A percentile compares a stretch with the other conserved stretches of the same genome.
phyloP scores from a whole-genome alignment of 106 monocot genomes.

The Amphibolis antarctica region DNA sequence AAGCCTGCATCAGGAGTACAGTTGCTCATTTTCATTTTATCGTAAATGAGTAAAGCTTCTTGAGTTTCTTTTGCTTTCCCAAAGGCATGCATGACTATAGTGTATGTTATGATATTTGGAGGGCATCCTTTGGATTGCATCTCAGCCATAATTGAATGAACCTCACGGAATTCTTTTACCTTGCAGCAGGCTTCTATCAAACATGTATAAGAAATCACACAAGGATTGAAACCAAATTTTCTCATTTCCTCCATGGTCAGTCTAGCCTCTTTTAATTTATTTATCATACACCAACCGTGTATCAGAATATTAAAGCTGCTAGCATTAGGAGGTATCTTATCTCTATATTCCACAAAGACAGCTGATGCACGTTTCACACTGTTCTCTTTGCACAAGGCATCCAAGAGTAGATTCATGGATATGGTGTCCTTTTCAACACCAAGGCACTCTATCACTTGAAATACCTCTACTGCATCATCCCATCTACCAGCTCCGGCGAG shows the following conservation, averaged over 20 bases:
- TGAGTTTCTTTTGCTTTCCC: slow-evolving; percentile 55
- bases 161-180: slow-evolving; percentile 47
- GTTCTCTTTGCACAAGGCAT: slow-evolving; percentile 82
- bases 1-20: slow-evolving; percentile 52
- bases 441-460: slow-evolving; percentile 44
- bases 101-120: slow-evolving; percentile 83
- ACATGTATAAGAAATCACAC: slow-evolving; percentile 71
- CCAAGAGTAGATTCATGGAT: slow-evolving; percentile 67
- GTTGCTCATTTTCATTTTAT: slow-evolving; percentile 46
- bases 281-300: slow-evolving; percentile 83
- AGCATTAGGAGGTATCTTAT: slow-evolving; percentile 45
- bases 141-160: slow-evolving; percentile 41
- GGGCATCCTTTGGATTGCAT: slow-evolving; percentile 44
- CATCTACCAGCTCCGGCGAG: slow-evolving; percentile 67
- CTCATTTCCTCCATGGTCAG: slow-evolving; percentile 59
- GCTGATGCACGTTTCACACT: slow-evolving; percentile 57
- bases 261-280: slow-evolving; percentile 49
- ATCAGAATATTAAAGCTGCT: slow-evolving; percentile 58
- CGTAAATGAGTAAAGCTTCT: slow-evolving; percentile 48
- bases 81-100: slow-evolving; percentile 75
- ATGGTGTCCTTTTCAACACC: slow-evolving; percentile 53
- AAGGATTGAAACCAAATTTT: slow-evolving; percentile 52
- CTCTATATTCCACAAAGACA: slow-evolving; percentile 41
- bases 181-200: slow-evolving; percentile 72
- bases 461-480: slow-evolving; percentile 45